Evolutionary conservation across 129 eudicot genomes (phyloP), one percentile per base, ranked within the genome.

Genomic region (Rutidosis leptorrhynchoides): DNA sequence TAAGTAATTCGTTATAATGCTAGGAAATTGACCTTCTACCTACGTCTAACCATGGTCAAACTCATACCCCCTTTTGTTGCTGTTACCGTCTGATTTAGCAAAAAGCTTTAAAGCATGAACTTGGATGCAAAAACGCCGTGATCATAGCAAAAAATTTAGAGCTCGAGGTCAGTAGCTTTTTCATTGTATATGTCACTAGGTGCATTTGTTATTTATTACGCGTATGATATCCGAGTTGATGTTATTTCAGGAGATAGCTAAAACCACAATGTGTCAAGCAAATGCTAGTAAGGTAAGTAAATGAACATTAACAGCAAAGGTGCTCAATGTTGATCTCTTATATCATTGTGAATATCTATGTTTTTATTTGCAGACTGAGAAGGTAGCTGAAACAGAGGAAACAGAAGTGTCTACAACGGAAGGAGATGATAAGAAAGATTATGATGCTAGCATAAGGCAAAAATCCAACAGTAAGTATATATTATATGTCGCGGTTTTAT

Each of bases 71-170:
- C 26, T 62, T 19, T 20, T 80, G 64, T 43, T 62, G 12, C 16
- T 80, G 64, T 42, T 33, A 14, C 59, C 67, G 67, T 64, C 69
- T 70, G 62, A 33, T 76, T 58, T 71, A 87, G 95, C 76, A 78
- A 24, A 83, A 79, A 71, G 61, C 28, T 54, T 32, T 87, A 48
- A 72, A 79, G 5, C 87, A 87, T 71, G 87, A 76, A 45, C 77
- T 83, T 62, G 90, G 87, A 37, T 87, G 87, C 81, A 83, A 71
- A 82, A 79, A 57, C 57, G 75, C 76, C 54, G 73, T 87, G 78
- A 76, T 81, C 17, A 69, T 64, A 28, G 81, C 82, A 42, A 81
- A 64, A 73, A 65, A 54, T 20, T 63, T 81, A 49, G 81, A 78
- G 62, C 29, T 70, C 37, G 74, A 78, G 94, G 94, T 85, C 65